Evolutionary conservation across 352 stramenopile species (phyloP), one percentile per base, ranked within the genome.

Genomic region (Halophytophthora batemanensis): DNA sequence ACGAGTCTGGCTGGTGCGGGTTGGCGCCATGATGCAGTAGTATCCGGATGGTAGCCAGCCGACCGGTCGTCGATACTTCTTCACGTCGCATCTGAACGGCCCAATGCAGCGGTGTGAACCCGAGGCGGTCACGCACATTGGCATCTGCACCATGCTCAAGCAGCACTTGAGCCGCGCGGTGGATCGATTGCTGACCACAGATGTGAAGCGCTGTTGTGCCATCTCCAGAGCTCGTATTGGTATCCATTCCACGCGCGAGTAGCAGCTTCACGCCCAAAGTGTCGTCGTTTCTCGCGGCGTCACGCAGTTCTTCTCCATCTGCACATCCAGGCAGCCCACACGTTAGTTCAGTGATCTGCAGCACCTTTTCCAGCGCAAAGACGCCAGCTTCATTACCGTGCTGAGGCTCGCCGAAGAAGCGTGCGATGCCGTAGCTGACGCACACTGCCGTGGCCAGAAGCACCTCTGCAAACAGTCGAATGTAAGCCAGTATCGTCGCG

Each of bases 91-190:
- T 71, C 49, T 92, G 81, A 4, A 93, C 83, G 10, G 83, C 79
- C 81, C 83, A 93, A 50, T 93, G 79, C 33, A 92, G 48, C 8
- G 83, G 81, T 11, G 81, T 87, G 38, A 92, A 90, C 3, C 81
- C 81, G 31, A 92, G 56, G 3, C 71, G 60, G 57, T 90, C 79
- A 4, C 41, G 40, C 14, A 76, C 47, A 43, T 92, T 90, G 2
- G 73, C 63, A 43, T 90, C 68, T n/a, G 81, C 79, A 37, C 69
- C 64, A 46, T 82, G 61, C 44, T 82, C 74, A 8, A 93, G 66
- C 43, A 93, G 65, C 23, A 80, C 47, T 18, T 82, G 71, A 1
- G 77, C 80, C 1, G 71, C 73, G 15, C 66, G 67, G 45, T 69
- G 56, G 46, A 90, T 74, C 2, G 83, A 81, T 65, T 93, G 83